A percentile compares a stretch with the other conserved stretches of the same genome.
phyloP scores from a whole-genome alignment of 2,329 filamentous ascomycete species.

The Pseudocercospora vitis region DNA sequence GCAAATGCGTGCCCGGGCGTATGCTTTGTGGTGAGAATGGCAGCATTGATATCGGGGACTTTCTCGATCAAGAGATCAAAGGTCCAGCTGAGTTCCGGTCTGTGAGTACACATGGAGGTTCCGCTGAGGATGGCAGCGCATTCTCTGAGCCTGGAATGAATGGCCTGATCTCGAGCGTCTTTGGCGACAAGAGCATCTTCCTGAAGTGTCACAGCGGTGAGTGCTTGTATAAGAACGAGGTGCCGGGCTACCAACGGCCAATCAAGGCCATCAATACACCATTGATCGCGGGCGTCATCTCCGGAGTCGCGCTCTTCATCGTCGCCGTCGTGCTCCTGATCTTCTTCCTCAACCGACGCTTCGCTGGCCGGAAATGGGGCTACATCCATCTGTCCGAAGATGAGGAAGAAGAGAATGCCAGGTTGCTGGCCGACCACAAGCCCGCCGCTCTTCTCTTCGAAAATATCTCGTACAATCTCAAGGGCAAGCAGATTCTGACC shows the following conservation, averaged over 20 bases:
- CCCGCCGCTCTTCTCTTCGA: constrained; percentile 86
- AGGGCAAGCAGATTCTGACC: constrained; percentile 80
- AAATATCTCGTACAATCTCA: constrained; percentile 81
- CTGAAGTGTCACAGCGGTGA: constrained; percentile 82
- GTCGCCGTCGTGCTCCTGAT: constrained; percentile 79
- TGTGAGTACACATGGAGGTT: constrained; percentile 54
- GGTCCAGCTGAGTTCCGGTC: constrained; percentile 86
- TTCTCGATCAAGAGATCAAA: constrained; percentile 76
- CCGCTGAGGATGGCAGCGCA: constrained; percentile 69
- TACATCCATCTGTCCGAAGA: constrained; percentile 77
- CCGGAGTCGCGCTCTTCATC: constrained; percentile 78
- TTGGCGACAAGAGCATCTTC: constrained; percentile 87
- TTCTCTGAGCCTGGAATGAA: constrained; percentile 95
- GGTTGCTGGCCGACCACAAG: constrained; percentile 88
- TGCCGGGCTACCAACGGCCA: constrained; percentile 84
- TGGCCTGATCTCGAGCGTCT: constrained; percentile 79
- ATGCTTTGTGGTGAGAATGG: constrained; percentile 93
- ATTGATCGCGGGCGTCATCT: constrained; percentile 90
- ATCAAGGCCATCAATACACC: constrained; percentile 96
- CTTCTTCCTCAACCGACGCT: constrained; percentile 77
- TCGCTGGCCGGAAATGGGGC: constrained; percentile 59
- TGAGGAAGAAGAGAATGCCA: constrained; percentile 78
- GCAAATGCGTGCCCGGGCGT: constrained; percentile 82
- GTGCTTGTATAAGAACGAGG: constrained; percentile 87
- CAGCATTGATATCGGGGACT: constrained; percentile 89